A percentile compares a stretch with the other conserved stretches of the same genome.
Conservation (phyloP, 139 green algal genomes). For the Dunaliella sp. region DNA sequence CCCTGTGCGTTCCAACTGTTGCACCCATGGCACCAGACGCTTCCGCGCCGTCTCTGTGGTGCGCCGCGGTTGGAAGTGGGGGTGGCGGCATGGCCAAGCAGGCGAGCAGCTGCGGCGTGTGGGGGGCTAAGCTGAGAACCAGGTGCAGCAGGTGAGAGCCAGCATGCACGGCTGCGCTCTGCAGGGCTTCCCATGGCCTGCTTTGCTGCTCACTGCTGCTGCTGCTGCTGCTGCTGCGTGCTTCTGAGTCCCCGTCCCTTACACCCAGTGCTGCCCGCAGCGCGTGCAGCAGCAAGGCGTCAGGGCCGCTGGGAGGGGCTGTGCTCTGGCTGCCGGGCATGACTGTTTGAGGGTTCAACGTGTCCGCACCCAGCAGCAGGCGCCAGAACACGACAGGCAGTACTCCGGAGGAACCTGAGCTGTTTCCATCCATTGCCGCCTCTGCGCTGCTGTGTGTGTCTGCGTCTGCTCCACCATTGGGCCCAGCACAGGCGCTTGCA, state of each 20-base stretch:
- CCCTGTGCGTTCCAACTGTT: neutral
- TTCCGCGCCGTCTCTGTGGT: too few species aligned
- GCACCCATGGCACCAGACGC: neutral
- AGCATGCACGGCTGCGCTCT: neutral
- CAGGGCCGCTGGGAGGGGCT: neutral
- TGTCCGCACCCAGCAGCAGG: neutral
- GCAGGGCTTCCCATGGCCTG: neutral
- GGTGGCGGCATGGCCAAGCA: neutral
- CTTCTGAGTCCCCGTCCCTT: too few species aligned
- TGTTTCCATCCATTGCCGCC: too few species aligned
- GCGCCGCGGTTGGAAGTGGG: neutral
- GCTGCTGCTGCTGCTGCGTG: too few species aligned
- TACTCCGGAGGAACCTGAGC: too few species aligned
- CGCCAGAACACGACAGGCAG: conserved; percentile 3
- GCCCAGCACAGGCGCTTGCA: neutral
- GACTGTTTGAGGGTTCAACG: too few species aligned
- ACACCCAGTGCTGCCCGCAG: neutral
- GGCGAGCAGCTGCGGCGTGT: neutral
- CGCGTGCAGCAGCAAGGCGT: neutral
- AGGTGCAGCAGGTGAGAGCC: neutral
- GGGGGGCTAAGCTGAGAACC: neutral
- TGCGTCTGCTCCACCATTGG: neutral
- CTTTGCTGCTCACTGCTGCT: neutral
- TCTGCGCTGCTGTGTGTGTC: neutral
- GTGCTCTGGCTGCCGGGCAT: too few species aligned